Conservation (phyloP, 2,329 filamentous ascomycete genomes). For the Aurifilum marmelostoma region DNA sequence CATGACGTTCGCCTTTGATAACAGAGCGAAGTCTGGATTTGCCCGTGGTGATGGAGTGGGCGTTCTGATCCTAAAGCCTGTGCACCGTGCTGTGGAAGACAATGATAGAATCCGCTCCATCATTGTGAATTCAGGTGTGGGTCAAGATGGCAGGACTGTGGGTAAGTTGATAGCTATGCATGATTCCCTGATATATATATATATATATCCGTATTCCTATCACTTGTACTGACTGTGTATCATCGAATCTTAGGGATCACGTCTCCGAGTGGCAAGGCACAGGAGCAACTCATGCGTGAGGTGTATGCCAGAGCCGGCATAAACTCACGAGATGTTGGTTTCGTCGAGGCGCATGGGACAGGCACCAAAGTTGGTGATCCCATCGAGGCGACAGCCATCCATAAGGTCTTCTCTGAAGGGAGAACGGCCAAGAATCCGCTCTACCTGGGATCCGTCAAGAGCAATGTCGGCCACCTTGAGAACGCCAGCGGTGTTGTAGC, state of each 20-base stretch:
- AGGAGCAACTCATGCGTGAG: constrained; percentile 31
- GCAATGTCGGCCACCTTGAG: constrained; percentile 41
- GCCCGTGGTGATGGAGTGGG: constrained; percentile 43
- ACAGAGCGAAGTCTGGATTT: constrained; percentile 40
- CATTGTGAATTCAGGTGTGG: constrained; percentile 42
- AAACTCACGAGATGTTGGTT: constrained; percentile 23
- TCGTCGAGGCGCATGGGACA: constrained; percentile 41
- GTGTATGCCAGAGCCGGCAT: constrained; percentile 32
- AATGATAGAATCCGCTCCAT: constrained; percentile 35
- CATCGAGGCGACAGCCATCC: constrained; percentile 40
- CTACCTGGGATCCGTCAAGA: constrained; percentile 35
- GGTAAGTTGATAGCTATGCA: constrained; percentile 29
- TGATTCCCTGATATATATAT: too few relatives aligned
- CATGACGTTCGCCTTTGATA: constrained; percentile 36
- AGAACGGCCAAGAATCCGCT: constrained; percentile 23
- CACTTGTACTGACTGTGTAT: too few relatives aligned
- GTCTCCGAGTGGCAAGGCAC: constrained; percentile 36
- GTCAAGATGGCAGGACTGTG: constrained; percentile 44
- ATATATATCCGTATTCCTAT: too few relatives aligned
- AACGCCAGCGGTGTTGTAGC: constrained; percentile 35
- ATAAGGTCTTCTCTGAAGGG: constrained; percentile 29
- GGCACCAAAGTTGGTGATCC: constrained; percentile 47
- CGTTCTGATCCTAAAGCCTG: constrained; percentile 42
- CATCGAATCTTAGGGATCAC: constrained; percentile 37
- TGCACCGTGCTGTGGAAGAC: constrained; percentile 42